Conservation (phyloP, 2,329 filamentous ascomycete species). For the Aspergillus texensis region DNA sequence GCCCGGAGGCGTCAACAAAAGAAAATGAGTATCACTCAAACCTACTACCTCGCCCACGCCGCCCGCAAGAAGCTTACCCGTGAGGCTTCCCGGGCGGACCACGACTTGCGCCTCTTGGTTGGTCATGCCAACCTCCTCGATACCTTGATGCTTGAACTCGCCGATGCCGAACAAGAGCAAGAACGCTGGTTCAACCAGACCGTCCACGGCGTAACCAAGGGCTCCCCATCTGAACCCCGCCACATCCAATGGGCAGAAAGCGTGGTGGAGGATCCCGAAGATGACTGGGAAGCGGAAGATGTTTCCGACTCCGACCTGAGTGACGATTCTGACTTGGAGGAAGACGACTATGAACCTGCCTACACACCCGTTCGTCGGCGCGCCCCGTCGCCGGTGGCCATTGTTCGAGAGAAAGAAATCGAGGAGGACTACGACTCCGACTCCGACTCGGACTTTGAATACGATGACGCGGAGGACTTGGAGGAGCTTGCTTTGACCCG, state of each 20-base stretch:
- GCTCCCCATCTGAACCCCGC: constrained; percentile 57
- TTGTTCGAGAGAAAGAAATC: constrained; percentile 33
- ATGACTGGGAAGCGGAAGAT: constrained; percentile 70
- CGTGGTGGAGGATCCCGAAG: constrained; percentile 71
- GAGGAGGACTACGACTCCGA: constrained; percentile 38
- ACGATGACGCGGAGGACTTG: constrained; percentile 62
- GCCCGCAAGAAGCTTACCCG: constrained; percentile 93
- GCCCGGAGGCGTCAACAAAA: constrained; percentile 58
- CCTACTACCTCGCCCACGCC: constrained; percentile 97
- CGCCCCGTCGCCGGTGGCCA: constrained; percentile 34
- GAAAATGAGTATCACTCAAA: constrained; percentile 97
- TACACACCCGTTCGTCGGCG: constrained; percentile 30
- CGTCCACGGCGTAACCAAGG: constrained; percentile 71
- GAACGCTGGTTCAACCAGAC: constrained; percentile 98
- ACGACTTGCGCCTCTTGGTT: constrained; percentile 92
- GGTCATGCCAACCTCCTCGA: constrained; percentile 98
- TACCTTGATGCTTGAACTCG: constrained; percentile 85
- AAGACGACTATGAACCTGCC: constrained; percentile 44
- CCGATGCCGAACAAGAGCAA: constrained; percentile 92
- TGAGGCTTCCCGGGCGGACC: constrained; percentile 87
- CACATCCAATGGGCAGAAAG: constrained; percentile 88
- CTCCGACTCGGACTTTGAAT: constrained; percentile 60
- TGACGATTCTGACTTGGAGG: constrained; percentile 55
- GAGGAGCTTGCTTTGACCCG: constrained; percentile 68
- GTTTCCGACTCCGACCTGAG: constrained; percentile 57